Evolutionary conservation across 2,329 filamentous ascomycete genomes (phyloP).

Genomic region (Akanthomyces muscarius): DNA sequence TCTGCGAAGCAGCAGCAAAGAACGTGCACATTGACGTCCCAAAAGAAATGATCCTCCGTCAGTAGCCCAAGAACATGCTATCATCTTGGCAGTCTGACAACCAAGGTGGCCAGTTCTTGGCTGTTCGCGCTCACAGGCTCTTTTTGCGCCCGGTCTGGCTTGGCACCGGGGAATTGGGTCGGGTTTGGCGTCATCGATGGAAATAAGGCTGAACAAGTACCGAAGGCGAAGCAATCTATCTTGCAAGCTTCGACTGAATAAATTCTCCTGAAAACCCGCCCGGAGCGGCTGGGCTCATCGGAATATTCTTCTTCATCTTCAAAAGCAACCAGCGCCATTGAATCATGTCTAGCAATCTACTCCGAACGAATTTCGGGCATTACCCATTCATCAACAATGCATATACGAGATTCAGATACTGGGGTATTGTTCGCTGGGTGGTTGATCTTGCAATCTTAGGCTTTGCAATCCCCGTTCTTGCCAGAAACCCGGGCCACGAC

Average conservation of each 20-base stretch:
- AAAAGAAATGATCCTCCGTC: background rate
- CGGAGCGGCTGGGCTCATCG: background rate
- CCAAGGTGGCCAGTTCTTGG: background rate
- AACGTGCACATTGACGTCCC: background rate
- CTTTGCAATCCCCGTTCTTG: background rate
- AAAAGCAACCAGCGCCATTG: background rate
- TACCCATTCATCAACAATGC: background rate
- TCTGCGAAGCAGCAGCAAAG: background rate
- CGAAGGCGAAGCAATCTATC: background rate
- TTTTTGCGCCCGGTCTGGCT: background rate
- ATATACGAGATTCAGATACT: background rate
- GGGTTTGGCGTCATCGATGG: background rate
- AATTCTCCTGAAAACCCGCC: too few species aligned
- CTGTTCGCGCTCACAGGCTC: background rate
- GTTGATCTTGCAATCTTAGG: background rate
- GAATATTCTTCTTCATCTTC: background rate
- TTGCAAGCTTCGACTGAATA: background rate
- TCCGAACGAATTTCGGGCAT: background rate
- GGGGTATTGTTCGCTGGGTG: background rate
- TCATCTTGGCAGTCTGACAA: background rate
- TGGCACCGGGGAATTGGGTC: background rate
- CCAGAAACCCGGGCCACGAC: background rate
- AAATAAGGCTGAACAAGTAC: background rate
- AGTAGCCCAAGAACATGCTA: background rate
- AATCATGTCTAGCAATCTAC: background rate